Evolutionary conservation across 495 filamentous ascomycete genomes (phyloP).

Genomic region (Penicillium taxi): DNA sequence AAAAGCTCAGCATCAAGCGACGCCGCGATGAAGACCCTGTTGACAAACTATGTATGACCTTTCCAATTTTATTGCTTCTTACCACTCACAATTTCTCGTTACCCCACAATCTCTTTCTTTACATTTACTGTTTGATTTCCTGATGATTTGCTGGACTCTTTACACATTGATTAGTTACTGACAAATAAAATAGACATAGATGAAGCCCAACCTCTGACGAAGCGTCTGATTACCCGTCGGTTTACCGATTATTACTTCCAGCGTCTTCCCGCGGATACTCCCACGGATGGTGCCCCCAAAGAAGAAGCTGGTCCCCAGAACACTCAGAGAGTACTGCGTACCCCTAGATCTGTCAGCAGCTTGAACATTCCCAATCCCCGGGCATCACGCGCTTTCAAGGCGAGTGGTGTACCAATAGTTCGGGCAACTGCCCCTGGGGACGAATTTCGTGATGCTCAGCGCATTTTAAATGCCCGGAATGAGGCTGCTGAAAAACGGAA

Average conservation of each 20-base stretch:
- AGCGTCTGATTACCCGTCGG: constrained; percentile 43
- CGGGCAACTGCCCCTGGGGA: constrained; percentile 40
- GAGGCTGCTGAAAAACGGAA: constrained; percentile 26
- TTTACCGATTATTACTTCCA: constrained; percentile 45
- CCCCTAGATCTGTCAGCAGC: constrained; percentile 38
- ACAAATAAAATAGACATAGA: constrained; percentile 33
- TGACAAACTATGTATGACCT: constrained; percentile 45
- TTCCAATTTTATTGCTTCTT: background rate
- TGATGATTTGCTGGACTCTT: background rate
- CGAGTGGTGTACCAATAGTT: constrained; percentile 29
- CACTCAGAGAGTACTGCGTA: constrained; percentile 24
- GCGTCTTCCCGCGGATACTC: constrained; percentile 30
- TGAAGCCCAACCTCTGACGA: constrained; percentile 37
- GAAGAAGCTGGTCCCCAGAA: constrained; percentile 13
- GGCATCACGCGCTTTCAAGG: constrained; percentile 4
- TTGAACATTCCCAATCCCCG: constrained; percentile 18
- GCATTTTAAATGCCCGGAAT: constrained; percentile 22
- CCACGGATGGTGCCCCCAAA: constrained; percentile 12
- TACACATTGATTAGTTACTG: constrained; percentile 3
- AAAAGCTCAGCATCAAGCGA: constrained; percentile 49
- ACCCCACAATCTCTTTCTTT: constrained; percentile 8
- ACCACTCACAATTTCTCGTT: constrained; percentile 10
- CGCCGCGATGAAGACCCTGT: constrained; percentile 50
- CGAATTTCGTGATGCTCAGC: constrained; percentile 35
- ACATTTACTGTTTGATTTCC: background rate